Percentiles rank a stretch among this genome's conserved stretches.
Evolutionary conservation across 2,329 filamentous ascomycete species (phyloP).

Genomic region (Leptographium wingfieldii): DNA sequence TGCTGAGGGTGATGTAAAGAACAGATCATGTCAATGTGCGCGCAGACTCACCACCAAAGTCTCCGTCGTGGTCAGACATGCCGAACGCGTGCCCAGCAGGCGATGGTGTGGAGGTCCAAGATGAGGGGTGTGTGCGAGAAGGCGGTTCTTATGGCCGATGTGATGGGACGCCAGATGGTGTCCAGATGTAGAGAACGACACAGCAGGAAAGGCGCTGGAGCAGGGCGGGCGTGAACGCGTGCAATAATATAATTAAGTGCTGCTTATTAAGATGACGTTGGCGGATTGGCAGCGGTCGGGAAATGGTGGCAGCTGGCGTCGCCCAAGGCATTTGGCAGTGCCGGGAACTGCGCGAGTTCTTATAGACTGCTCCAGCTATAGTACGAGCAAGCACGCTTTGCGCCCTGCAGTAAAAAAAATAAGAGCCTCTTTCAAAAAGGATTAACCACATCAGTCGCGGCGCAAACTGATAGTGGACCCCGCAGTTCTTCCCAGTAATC

Average conservation of each 20-base stretch:
- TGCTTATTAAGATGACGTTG: constrained; percentile 2
- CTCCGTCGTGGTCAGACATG: constrained; percentile 51
- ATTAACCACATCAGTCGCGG: not conserved
- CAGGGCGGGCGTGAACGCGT: not conserved
- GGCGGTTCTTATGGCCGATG: not conserved
- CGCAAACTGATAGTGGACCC: not conserved
- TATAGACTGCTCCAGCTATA: not conserved
- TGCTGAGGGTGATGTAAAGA: no score
- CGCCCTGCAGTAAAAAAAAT: not conserved
- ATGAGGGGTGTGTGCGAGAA: not conserved
- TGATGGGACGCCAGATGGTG: not conserved
- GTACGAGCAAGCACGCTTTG: not conserved
- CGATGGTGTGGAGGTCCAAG: not conserved
- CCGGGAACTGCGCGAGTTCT: not conserved
- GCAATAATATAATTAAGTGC: not conserved
- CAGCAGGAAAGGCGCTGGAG: not conserved
- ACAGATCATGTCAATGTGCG: not conserved
- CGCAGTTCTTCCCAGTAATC: not conserved
- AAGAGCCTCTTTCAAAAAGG: not conserved
- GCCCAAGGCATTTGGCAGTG: not conserved
- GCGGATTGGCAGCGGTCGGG: not conserved
- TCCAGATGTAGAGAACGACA: not conserved
- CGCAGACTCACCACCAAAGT: constrained; percentile 41
- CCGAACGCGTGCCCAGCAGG: constrained; percentile 5
- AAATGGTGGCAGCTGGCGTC: not conserved